These are phyloP conservation scores for Ophiostoma piceae DNA, from an alignment of 2,329 filamentous ascomycete species.

Conservation along the genomic window DNA sequence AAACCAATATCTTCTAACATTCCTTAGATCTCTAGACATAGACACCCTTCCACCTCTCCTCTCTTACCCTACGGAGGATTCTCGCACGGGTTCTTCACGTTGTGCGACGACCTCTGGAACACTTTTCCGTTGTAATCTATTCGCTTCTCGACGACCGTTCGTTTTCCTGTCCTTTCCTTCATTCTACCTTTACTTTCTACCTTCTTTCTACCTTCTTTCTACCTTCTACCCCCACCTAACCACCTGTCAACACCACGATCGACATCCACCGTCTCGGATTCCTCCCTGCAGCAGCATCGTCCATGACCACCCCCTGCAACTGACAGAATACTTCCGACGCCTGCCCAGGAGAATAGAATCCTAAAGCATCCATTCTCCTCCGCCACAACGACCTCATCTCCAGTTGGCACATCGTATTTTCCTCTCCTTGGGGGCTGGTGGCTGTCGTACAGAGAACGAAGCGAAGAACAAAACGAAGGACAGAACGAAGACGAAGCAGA, in stretches of 20 bases:
- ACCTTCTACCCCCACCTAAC: background rate
- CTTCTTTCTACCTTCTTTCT: background rate
- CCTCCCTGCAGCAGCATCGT: background rate
- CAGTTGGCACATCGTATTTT: background rate
- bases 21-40: background rate
- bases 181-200: background rate
- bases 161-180: background rate
- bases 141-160: slow-evolving; percentile 14
- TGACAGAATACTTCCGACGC: background rate
- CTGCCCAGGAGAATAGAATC: slow-evolving; percentile 10
- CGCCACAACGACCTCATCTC: background rate
- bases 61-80: background rate
- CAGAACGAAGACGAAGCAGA: background rate
- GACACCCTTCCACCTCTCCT: background rate
- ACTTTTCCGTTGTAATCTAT: background rate
- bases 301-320: slow-evolving; percentile 7
- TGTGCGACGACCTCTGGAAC: slow-evolving; percentile 9
- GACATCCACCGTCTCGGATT: slow-evolving; percentile 1
- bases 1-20: background rate
- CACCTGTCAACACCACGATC: slow-evolving; percentile 3
- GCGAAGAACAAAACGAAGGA: background rate
- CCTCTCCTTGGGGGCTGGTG: slow-evolving; percentile 22
- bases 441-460: slow-evolving; percentile 23
- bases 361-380: background rate
- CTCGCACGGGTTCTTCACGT: background rate